phyloP scores from a whole-genome alignment of 768 basidiomycete genomes.

The Termitomyces sp. region DNA sequence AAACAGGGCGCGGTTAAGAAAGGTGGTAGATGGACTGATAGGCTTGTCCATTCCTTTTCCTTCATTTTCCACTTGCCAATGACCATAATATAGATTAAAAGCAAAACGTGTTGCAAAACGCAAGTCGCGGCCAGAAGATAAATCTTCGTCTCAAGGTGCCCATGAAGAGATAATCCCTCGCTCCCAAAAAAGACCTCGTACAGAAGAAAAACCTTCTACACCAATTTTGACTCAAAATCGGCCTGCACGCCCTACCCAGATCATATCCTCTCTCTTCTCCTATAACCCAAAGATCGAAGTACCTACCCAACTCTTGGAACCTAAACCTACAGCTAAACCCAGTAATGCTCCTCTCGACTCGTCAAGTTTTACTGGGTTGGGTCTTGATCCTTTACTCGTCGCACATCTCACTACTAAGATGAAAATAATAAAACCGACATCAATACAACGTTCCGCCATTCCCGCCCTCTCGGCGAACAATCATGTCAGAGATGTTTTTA shows the following conservation, averaged over 20 bases:
- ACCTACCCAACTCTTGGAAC: slow-evolving; percentile 21
- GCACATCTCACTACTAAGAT: slow-evolving; percentile 77
- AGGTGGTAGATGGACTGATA: slow-evolving; percentile 73
- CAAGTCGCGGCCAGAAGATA: slow-evolving; percentile 37
- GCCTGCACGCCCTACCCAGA: slow-evolving; percentile 38
- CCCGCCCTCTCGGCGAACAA: slow-evolving; percentile 38
- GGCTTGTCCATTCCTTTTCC: slow-evolving; percentile 36
- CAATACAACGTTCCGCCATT: slow-evolving; percentile 82
- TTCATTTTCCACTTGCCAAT: slow-evolving; percentile 12
- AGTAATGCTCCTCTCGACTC: slow-evolving; percentile 85
- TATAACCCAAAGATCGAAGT: slow-evolving; percentile 69
- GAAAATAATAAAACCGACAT: slow-evolving; percentile 79
- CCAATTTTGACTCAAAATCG: slow-evolving; percentile 17
- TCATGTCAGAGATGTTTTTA: slow-evolving; percentile 70
- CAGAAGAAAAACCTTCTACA: slow-evolving; percentile 16
- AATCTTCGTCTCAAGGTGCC: slow-evolving; percentile 8
- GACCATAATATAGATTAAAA: slow-evolving; percentile 48
- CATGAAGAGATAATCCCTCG: slow-evolving; percentile 21
- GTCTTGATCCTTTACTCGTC: slow-evolving; percentile 75
- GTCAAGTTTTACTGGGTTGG: slow-evolving; percentile 77
- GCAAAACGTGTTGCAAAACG: slow-evolving; percentile 66
- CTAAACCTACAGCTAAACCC: slow-evolving; percentile 35
- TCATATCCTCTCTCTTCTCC: slow-evolving; percentile 88
- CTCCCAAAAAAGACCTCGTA: slow-evolving; percentile 40
- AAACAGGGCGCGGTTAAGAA: slow-evolving; percentile 32